Evolutionary conservation across 306 rosid genomes (phyloP), one percentile per base, ranked within the genome.

Genomic region (Carpinus viminea): DNA sequence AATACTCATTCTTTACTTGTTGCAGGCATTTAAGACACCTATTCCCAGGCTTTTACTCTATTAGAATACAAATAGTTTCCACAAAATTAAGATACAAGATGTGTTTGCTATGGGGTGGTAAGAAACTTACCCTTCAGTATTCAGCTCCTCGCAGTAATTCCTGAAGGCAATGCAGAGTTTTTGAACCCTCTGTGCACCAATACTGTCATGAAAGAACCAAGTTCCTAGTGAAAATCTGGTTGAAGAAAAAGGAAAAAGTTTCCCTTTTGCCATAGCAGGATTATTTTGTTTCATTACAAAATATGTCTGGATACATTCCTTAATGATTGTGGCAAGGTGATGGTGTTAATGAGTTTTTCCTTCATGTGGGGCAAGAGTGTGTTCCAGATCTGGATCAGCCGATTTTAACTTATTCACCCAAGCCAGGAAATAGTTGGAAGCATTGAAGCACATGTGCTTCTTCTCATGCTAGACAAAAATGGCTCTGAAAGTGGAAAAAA

Each of bases 171-270:
- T 79, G 89, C 98, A 92, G 56, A 71, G 88, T 5, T 66, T 85
- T 41, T 90, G 96, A 83, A 92, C 93, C 74, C 92, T 85, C 79
- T 89, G 90, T 74, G 97, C 97, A 0, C 98, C 98, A 85, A 94
- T 86, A 86, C 98, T 93, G 90, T 74, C 61, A 75, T 76, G 62
- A 84, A 83, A 24, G 28, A 76, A 36, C 48, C 79, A 74, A 26
- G 53, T 50, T 57, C 68, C 65, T 68, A 78, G 68, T 78, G 65
- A 87, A 80, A 52, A 45, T 55, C 47, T 17, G 6, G 54, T 38
- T 15, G 11, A 73, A 70, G 61, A 76, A 43, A 73, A 21, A 61
- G 52, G 15, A 51, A 66, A n/a, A 8, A 41, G 72, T 21, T 48
- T 48, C 31, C 31, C 17, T 31, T 15, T 62, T 5, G 45, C 46